Percentiles rank a stretch among this genome's conserved stretches.
Conservation (phyloP, 306 rosid genomes). For the Prunus mume region DNA sequence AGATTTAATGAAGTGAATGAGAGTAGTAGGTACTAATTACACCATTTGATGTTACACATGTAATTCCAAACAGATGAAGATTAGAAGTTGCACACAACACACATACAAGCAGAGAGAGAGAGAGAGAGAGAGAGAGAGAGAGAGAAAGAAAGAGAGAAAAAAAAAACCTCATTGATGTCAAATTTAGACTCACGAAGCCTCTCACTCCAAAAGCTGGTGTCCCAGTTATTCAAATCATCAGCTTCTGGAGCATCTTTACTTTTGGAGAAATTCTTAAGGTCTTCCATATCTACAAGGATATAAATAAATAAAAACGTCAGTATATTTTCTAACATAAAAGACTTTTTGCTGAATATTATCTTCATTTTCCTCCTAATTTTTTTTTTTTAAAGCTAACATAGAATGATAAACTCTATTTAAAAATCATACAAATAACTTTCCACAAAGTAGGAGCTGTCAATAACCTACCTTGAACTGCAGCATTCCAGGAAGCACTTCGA, state of each 20-base stretch:
- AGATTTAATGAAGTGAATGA: background rate
- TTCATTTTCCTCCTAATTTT: background rate
- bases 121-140: background rate
- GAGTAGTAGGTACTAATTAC: background rate
- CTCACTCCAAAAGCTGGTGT: conserved; percentile 94
- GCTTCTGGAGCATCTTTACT: conserved; percentile 75
- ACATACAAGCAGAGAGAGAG: background rate
- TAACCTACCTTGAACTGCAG: conserved; percentile 80
- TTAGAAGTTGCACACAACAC: background rate
- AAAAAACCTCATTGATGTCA: conserved; percentile 82
- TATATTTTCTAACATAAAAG: background rate
- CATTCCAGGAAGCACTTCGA: conserved; percentile 87
- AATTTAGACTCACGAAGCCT: conserved; percentile 94
- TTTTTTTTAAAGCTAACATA: background rate
- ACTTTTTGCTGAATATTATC: background rate
- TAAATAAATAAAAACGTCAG: background rate
- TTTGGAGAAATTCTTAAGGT: conserved; percentile 63
- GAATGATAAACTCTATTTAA: background rate
- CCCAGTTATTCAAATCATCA: conserved; percentile 82
- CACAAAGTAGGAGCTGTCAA: background rate
- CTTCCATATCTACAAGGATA: conserved; percentile 65
- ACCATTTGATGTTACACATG: background rate
- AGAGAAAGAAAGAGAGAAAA: too few species aligned
- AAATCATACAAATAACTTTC: background rate
- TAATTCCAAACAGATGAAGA: background rate